Percentiles rank a stretch among this genome's conserved stretches.
Conservation (phyloP, 306 rosid species). For the Psophocarpus tetragonolobus region DNA sequence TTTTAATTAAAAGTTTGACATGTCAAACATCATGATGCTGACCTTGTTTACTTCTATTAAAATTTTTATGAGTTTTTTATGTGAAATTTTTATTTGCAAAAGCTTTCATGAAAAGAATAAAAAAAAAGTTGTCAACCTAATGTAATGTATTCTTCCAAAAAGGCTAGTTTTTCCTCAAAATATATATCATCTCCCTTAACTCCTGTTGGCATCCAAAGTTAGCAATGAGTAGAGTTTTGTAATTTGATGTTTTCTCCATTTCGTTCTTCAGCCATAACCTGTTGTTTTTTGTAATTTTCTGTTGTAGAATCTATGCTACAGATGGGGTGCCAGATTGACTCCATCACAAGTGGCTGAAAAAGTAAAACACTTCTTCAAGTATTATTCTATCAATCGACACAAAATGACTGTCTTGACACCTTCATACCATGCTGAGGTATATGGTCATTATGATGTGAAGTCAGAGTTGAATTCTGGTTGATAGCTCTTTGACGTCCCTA, state of each 20-base stretch:
- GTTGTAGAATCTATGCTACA: constrained; percentile 80
- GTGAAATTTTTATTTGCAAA: neutral
- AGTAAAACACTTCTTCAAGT: constrained; percentile 92
- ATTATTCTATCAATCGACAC: constrained; percentile 91
- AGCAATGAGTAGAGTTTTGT: neutral
- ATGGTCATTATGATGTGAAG: neutral
- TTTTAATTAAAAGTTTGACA: neutral
- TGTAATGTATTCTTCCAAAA: neutral
- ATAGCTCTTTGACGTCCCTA: neutral
- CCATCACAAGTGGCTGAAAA: constrained; percentile 92
- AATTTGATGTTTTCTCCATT: neutral
- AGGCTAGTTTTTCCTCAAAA: neutral
- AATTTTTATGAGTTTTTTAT: neutral
- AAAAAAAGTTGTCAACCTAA: neutral
- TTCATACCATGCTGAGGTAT: constrained; percentile 95
- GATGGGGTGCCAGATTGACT: constrained; percentile 80
- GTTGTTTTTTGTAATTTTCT: constrained; percentile 16
- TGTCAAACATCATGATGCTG: neutral
- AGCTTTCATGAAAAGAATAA: neutral
- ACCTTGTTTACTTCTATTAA: neutral
- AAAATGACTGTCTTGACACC: constrained; percentile 93
- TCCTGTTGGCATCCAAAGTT: neutral
- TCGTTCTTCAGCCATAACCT: constrained; percentile 16
- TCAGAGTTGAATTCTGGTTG: neutral
- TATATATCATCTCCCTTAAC: neutral